These are phyloP conservation scores for Phialophora chinensis DNA, from an alignment of 2,329 filamentous ascomycete genomes.

Conservation along the genomic window DNA sequence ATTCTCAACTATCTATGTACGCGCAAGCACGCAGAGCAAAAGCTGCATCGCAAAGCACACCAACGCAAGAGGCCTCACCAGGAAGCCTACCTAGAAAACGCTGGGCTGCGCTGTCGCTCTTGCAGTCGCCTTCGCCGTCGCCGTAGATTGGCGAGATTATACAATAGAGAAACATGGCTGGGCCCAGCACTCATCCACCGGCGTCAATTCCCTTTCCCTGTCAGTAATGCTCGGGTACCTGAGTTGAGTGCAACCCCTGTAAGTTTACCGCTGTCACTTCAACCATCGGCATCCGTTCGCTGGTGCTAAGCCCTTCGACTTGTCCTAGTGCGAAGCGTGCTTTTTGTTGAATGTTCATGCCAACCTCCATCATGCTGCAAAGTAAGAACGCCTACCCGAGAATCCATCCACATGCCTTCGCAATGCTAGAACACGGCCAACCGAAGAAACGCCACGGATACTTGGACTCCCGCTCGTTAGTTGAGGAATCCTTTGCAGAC, in stretches of 20 bases:
- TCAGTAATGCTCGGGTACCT: not conserved
- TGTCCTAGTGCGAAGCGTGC: not conserved
- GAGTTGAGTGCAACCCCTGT: not conserved
- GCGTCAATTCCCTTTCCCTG: slow-evolving; percentile 4
- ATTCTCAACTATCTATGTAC: slow-evolving; percentile 5
- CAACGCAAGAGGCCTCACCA: slow-evolving; percentile 2
- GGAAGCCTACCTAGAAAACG: slow-evolving; percentile 1
- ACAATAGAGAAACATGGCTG: slow-evolving; percentile 12
- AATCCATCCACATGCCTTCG: slow-evolving; percentile 20
- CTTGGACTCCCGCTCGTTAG: slow-evolving; percentile 51
- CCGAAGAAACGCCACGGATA: slow-evolving; percentile 1
- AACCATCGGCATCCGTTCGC: not conserved
- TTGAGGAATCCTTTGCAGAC: slow-evolving; percentile 99
- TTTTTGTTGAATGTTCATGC: slow-evolving; percentile 14
- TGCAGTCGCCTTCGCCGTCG: not conserved
- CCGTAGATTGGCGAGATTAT: not conserved
- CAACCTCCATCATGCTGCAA: slow-evolving; percentile 6
- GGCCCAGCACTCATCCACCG: not conserved
- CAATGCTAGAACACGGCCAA: slow-evolving; percentile 12
- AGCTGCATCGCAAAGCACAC: not conserved
- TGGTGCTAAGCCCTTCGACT: not conserved
- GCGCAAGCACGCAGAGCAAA: slow-evolving; percentile 3
- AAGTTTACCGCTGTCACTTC: not conserved
- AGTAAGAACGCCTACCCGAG: slow-evolving; percentile 27
- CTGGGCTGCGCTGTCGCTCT: not conserved